phyloP scores from a whole-genome alignment of 208 protist species.

The Endotrypanum monterogeii region DNA sequence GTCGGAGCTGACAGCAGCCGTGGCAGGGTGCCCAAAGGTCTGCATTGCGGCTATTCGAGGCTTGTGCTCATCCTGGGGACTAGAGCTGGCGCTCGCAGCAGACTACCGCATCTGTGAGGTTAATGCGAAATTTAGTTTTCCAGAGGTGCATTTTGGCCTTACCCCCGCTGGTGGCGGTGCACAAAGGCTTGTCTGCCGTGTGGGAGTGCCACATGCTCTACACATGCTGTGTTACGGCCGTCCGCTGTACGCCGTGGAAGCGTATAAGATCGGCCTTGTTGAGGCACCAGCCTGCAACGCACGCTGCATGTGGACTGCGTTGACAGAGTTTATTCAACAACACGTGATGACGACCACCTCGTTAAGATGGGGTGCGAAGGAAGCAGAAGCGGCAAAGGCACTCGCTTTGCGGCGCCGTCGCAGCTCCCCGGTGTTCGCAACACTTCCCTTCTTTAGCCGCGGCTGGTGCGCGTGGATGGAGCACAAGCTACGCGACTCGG shows the following conservation, averaged over 20 bases:
- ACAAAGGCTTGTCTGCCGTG: slow-evolving; percentile 66
- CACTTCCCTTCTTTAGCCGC: slow-evolving; percentile 32
- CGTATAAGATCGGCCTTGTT: slow-evolving; percentile 59
- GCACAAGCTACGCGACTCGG: slow-evolving; percentile 44
- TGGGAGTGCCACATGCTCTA: slow-evolving; percentile 57
- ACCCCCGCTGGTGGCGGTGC: slow-evolving; percentile 81
- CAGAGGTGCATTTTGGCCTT: slow-evolving; percentile 67
- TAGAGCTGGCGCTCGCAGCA: slow-evolving; percentile 72
- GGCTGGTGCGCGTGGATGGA: slow-evolving; percentile 41
- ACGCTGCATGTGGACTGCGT: slow-evolving; percentile 15
- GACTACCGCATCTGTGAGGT: slow-evolving; percentile 64
- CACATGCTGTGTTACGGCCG: slow-evolving; percentile 41
- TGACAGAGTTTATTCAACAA: slow-evolving; percentile 2
- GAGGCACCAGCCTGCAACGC: slow-evolving; percentile 35
- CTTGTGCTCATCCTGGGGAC: slow-evolving; percentile 69
- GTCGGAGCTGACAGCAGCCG: slow-evolving; percentile 36
- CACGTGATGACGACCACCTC: slow-evolving; percentile 1
- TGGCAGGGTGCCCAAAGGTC: slow-evolving; percentile 62
- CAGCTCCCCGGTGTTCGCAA: slow-evolving; percentile 1
- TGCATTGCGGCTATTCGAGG: slow-evolving; percentile 79
- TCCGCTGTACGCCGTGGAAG: slow-evolving; percentile 46
- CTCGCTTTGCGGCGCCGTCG: slow-evolving; percentile 21
- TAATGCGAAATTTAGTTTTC: slow-evolving; percentile 56
- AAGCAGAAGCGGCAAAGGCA: slow-evolving; percentile 3
- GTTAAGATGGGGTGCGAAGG: neutral